These are phyloP conservation scores for Detonula confervacea DNA, from an alignment of 352 stramenopile species.

Conservation along the genomic window DNA sequence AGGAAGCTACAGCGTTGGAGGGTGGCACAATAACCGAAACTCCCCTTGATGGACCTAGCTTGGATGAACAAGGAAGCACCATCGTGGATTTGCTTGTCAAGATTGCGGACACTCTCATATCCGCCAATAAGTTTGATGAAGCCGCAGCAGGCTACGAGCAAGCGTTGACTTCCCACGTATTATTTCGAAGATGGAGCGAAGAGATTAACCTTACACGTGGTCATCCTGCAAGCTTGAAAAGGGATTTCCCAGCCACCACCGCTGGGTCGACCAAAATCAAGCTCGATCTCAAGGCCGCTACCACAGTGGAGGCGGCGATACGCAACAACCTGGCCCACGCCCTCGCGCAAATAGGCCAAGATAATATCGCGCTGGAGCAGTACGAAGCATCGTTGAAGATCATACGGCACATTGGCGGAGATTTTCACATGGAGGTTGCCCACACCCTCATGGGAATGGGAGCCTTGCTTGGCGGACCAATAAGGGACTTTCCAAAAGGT, in stretches of 20 bases:
- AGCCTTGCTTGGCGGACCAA: constrained; percentile 33
- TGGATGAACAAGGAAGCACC: constrained; percentile 32
- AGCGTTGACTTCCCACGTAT: constrained; percentile 40
- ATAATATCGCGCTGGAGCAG: constrained; percentile 41
- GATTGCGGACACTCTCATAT: constrained; percentile 30
- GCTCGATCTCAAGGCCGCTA: constrained; percentile 36
- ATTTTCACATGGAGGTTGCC: constrained; percentile 35
- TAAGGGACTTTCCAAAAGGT: constrained; percentile 32
- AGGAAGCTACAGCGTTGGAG: background rate
- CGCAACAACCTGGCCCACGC: constrained; percentile 34
- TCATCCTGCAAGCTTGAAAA: background rate
- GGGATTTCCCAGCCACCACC: constrained; percentile 6
- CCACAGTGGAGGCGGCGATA: constrained; percentile 49
- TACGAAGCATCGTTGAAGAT: constrained; percentile 44
- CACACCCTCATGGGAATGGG: constrained; percentile 53
- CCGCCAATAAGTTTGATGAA: constrained; percentile 38
- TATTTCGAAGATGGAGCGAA: constrained; percentile 28
- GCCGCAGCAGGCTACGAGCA: constrained; percentile 38
- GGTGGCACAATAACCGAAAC: background rate
- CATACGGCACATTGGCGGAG: constrained; percentile 42
- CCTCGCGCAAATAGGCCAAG: constrained; percentile 41
- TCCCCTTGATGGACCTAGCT: constrained; percentile 1
- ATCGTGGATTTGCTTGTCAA: constrained; percentile 44
- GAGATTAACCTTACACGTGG: background rate
- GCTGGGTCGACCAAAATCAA: background rate